phyloP scores from a whole-genome alignment of 2,329 filamentous ascomycete genomes.

The Daldinia sp. region DNA sequence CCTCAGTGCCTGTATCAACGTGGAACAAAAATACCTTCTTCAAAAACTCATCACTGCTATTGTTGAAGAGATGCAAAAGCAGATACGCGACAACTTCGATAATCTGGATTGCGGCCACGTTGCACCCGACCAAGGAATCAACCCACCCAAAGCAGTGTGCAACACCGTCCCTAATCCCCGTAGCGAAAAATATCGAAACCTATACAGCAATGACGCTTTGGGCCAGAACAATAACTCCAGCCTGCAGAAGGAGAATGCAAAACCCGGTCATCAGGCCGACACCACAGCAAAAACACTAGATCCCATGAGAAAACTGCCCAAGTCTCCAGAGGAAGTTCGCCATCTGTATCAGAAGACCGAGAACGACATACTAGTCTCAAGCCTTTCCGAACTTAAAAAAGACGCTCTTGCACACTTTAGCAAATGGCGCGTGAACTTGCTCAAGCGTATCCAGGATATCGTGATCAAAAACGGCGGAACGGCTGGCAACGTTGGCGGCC shows the following conservation, averaged over 20 bases:
- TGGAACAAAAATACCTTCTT: constrained; percentile 65
- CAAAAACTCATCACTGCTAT: constrained; percentile 64
- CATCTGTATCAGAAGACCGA: constrained; percentile 56
- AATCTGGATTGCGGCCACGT: constrained; percentile 54
- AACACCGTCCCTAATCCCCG: constrained; percentile 54
- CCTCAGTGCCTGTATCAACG: constrained; percentile 62
- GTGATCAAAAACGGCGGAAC: constrained; percentile 61
- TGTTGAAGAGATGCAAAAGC: constrained; percentile 66
- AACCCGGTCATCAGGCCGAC: constrained; percentile 2
- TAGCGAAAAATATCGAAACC: constrained; percentile 48
- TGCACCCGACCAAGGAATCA: constrained; percentile 45
- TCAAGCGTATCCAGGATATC: constrained; percentile 78
- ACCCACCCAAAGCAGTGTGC: constrained; percentile 48
- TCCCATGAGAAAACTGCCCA: constrained; percentile 47
- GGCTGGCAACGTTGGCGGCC: constrained; percentile 44
- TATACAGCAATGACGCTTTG: constrained; percentile 47
- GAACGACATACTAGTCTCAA: constrained; percentile 44
- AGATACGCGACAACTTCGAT: constrained; percentile 66
- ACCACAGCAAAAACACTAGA: constrained; percentile 6
- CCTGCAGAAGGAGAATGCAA: constrained; percentile 44
- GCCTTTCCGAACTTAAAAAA: constrained; percentile 74
- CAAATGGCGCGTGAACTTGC: constrained; percentile 80
- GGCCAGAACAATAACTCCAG: constrained; percentile 7
- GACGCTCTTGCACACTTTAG: constrained; percentile 79
- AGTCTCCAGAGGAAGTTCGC: constrained; percentile 50